Base-by-base conservation (phyloP, 768 basidiomycete species). In the Pluteus cervinus region DNA sequence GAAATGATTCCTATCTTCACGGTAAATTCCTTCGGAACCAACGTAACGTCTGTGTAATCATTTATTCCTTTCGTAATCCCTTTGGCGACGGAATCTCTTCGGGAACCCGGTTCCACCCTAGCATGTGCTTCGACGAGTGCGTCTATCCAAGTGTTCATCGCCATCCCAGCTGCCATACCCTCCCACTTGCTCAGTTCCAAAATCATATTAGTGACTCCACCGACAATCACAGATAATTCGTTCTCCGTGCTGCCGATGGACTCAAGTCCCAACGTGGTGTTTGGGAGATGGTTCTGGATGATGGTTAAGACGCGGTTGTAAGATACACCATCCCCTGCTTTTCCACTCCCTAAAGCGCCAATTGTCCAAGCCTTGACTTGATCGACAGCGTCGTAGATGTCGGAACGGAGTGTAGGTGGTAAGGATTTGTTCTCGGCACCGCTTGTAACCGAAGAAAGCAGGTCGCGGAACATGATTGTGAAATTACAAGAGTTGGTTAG, bases 181-280 rank as follows among this genome's bases (percentile, higher is more conserved):
- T 75, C 71, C 72, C 71, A 73, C 52, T 63, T 68, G 51, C 71
- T 74, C 57, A 73, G 64, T 52, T 73, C 71, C 43, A 75, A 49
- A 15, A 71, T 57, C 71, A 73, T 68, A 45, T 75, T 71, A 40
- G 75, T 73, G 29, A 73, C 54, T 8, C 73, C 75, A 14, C 71
- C 71, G 7, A 76, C 65, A 41, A 75, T 54, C 33, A 68, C 51
- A 8, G 71, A 66, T 29, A 66, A 63, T 48, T 76, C 73, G n/a
- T 54, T 53, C 23, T 76, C 74, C 12, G 56, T 52, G 26, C 68
- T 60, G 8, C 70, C 72, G 8, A 74, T 52, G 36, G 61, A 56
- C 42, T 75, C 71, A 33, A 75, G 50, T 33, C 68, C 69, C 25
- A 73, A 56, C 30, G 61, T 65, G 29, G 58, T 51, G 9, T 66